These are phyloP conservation scores for Coemansia sp. DNA, from an alignment of 192 early-diverging fungal genomes.

Conservation along the genomic window DNA sequence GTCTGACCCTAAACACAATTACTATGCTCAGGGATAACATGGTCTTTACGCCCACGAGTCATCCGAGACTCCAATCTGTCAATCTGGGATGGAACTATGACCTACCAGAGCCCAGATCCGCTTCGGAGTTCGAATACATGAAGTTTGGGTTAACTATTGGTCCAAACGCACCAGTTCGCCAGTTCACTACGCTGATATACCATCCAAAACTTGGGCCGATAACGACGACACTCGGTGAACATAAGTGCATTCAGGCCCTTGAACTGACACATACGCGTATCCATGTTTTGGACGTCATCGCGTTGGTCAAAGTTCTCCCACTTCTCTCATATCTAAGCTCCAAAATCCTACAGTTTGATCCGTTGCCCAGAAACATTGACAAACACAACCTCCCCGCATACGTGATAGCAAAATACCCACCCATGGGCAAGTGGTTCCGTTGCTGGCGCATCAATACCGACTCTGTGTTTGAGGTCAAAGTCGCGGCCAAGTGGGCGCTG, in stretches of 20 bases:
- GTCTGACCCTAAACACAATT: not conserved
- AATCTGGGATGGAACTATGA: not conserved
- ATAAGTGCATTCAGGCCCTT: not conserved
- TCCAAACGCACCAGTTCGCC: not conserved
- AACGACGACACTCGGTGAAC: not conserved
- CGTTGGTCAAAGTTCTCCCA: not conserved
- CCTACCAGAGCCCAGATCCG: not conserved
- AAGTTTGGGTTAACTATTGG: not conserved
- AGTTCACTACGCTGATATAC: not conserved
- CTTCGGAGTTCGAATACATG: not conserved
- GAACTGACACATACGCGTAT: not conserved
- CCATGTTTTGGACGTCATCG: not conserved
- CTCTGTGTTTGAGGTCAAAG: not conserved
- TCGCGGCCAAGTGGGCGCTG: not conserved
- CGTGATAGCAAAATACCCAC: not conserved
- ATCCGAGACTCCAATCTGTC: not conserved
- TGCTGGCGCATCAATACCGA: not conserved
- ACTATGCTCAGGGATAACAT: not conserved
- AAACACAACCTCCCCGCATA: not conserved
- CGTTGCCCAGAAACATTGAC: not conserved
- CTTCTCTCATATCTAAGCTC: not conserved
- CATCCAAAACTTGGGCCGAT: not conserved
- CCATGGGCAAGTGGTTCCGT: not conserved
- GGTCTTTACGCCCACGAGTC: not conserved
- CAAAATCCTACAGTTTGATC: not conserved